Percentiles rank a stretch among this genome's conserved stretches.
These are phyloP conservation scores for Beauveria medogensis DNA, from an alignment of 2,329 filamentous ascomycete species.

Conservation along the genomic window DNA sequence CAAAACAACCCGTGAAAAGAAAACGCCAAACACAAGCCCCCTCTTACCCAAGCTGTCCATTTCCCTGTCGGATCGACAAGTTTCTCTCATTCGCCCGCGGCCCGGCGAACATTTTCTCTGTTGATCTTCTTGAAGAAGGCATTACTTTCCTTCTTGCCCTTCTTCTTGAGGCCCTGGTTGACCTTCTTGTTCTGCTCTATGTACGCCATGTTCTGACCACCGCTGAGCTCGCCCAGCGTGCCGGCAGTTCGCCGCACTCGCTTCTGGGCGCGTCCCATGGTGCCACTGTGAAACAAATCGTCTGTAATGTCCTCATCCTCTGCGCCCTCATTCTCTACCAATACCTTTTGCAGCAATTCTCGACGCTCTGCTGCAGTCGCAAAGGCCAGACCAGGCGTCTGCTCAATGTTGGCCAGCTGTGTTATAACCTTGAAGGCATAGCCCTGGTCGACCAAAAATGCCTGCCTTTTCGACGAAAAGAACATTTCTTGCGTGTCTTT, in stretches of 20 bases:
- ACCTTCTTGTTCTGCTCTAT: conserved; percentile 70
- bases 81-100: conserved; percentile 21
- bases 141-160: conserved; percentile 30
- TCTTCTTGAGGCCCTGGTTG: conserved; percentile 39
- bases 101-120: conserved; percentile 31
- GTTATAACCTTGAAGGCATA: conserved; percentile 99
- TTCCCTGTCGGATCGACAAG: not conserved
- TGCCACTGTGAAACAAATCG: conserved; percentile 33
- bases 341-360: conserved; percentile 79
- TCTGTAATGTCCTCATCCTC: conserved; percentile 59
- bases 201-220: conserved; percentile 96
- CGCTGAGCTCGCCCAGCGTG: conserved; percentile 75
- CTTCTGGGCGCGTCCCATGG: conserved; percentile 43
- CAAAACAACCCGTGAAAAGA: not conserved
- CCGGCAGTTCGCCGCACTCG: conserved; percentile 74
- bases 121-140: conserved; percentile 36
- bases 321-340: conserved; percentile 75
- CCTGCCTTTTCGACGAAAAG: conserved; percentile 92
- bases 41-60: not conserved
- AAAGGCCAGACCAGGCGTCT: conserved; percentile 73
- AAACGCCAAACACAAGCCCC: not conserved
- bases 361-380: conserved; percentile 70
- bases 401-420: conserved; percentile 82
- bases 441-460: conserved; percentile 94
- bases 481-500: conserved; percentile 98